Evolutionary conservation across 2,329 filamentous ascomycete species (phyloP).

Genomic region (Penicillium hordei): DNA sequence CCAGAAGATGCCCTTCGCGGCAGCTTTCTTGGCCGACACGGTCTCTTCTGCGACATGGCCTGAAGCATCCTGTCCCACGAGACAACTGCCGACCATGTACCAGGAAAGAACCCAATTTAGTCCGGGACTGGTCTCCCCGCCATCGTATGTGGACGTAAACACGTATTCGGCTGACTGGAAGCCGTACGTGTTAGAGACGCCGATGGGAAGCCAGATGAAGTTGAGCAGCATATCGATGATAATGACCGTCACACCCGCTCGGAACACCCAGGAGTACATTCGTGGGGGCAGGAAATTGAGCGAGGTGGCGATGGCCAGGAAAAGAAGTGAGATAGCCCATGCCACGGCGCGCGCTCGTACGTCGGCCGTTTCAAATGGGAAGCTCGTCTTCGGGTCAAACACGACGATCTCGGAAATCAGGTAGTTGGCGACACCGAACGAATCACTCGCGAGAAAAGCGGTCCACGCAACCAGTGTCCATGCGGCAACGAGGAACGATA

Average conservation of each 20-base stretch:
- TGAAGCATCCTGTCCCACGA: conserved; percentile 32
- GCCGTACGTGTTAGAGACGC: conserved; percentile 46
- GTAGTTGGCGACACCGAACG: conserved; percentile 30
- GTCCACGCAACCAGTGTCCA: conserved; percentile 60
- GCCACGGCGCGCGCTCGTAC: conserved; percentile 47
- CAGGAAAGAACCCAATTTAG: conserved; percentile 34
- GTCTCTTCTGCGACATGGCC: conserved; percentile 35
- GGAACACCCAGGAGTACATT: conserved; percentile 46
- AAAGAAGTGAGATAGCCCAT: conserved; percentile 42
- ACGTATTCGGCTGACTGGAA: conserved; percentile 48
- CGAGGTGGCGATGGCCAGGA: conserved; percentile 32
- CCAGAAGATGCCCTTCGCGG: conserved; percentile 33
- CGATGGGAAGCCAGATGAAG: conserved; percentile 50
- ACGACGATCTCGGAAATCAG: conserved; percentile 41
- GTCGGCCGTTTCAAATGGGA: conserved; percentile 40
- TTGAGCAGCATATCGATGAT: conserved; percentile 48
- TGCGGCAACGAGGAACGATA: conserved; percentile 53
- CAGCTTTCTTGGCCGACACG: conserved; percentile 31
- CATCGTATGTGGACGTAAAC: conserved; percentile 43
- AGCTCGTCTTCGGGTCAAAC: conserved; percentile 38
- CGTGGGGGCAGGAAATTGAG: conserved; percentile 40
- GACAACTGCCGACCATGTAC: conserved; percentile 28
- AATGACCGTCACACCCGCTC: conserved; percentile 43
- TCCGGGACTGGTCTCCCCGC: conserved; percentile 24
- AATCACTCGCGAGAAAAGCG: conserved; percentile 30